These are phyloP conservation scores for Citrullus colocynthis DNA, from an alignment of 306 rosid genomes.

Conservation along the genomic window DNA sequence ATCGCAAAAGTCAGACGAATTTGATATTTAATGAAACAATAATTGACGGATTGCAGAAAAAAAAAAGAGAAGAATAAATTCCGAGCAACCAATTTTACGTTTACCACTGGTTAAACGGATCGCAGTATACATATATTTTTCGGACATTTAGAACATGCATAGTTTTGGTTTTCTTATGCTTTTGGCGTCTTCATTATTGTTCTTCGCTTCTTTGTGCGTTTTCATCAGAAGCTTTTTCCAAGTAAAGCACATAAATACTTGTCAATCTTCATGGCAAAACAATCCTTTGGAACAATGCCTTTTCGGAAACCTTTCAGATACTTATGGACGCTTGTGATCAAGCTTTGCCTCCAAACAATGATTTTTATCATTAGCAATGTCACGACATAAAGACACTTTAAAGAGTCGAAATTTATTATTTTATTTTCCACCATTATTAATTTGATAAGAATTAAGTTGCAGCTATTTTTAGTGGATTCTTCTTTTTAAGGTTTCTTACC, in stretches of 20 bases:
- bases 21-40: not conserved
- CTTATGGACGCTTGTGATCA: not conserved
- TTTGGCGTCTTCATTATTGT: not conserved
- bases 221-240: not conserved
- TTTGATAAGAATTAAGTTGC: not conserved
- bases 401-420: not conserved
- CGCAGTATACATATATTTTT: not conserved
- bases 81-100: not conserved
- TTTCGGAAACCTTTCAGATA: not conserved
- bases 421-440: not conserved
- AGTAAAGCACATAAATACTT: not conserved
- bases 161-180: not conserved
- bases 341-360: not conserved
- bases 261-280: not conserved
- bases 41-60: not conserved
- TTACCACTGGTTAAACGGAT: not conserved
- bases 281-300: not conserved
- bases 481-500: not conserved
- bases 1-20: not conserved
- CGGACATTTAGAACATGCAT: not conserved
- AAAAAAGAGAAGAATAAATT: not conserved
- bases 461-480: not conserved
- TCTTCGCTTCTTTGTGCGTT: not conserved
- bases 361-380: not conserved
- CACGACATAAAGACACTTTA: not conserved